Evolutionary conservation across 768 basidiomycete genomes (phyloP), one percentile per base, ranked within the genome.

Genomic region (Trametes coccinea): DNA sequence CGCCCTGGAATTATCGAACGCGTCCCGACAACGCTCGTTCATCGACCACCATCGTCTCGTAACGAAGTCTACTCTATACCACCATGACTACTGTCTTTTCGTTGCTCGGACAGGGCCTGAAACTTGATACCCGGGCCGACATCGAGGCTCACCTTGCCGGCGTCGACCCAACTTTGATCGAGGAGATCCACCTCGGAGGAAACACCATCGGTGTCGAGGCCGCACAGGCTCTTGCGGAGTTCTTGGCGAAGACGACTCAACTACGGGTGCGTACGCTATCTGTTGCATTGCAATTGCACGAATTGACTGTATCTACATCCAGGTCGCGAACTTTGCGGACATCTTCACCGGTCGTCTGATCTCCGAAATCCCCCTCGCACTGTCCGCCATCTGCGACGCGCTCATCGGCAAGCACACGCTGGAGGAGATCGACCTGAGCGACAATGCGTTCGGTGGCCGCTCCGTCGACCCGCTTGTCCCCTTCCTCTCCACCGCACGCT

Each of bases 311-410:
- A 14, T 31, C 27, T 22, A n/a, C 31, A 16, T 14, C 11, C 72
- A 98, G 97, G 78, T 96, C 61, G 96, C 95, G 67, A 89, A 98
- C 78, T 92, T 98, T 66, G 90, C 93, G 33, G 96, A 98, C 77
- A 95, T 99, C 76, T 99, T 99, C 78, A 98, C 96, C 2, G 93
- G 95, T 56, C 92, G 96, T 65, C 83, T 97, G 70, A 98, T 98
- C 78, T 82, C 85, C 62, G 96, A 99, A 74, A 98, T 99, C 71
- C 97, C 96, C 4, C 82, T 77, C 60, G 93, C 97, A 14, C 86
- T 99, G 48, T 82, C 86, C 40, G 89, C 92, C 39, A 84, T 99
- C 66, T 97, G 95, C 73, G 85, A 93, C 68, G 87, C 95, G 11
- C 84, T 99, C 62, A 86, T 85, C 69, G 81, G 85, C 69, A 92